phyloP scores from a whole-genome alignment of 2,329 filamentous ascomycete species.

The Malbranchea zuffiana region DNA sequence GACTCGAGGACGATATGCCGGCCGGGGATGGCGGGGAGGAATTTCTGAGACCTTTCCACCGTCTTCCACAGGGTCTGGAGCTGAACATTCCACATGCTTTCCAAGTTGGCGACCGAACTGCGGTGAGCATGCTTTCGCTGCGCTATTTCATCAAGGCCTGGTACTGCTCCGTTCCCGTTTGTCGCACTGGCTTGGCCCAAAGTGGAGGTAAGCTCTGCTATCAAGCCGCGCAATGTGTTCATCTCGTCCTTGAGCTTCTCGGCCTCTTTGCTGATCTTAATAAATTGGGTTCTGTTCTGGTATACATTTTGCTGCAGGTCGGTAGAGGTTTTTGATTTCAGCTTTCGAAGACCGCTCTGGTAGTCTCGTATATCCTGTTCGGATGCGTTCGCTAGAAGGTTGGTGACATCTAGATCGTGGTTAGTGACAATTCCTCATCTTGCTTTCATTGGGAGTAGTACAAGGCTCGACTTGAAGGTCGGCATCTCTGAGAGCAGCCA shows the following conservation, averaged over 20 bases:
- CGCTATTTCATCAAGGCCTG: slow-evolving; percentile 42
- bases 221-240: slow-evolving; percentile 76
- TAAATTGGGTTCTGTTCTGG: slow-evolving; percentile 95
- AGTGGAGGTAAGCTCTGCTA: slow-evolving; percentile 81
- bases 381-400: slow-evolving; percentile 68
- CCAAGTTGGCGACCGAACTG: slow-evolving; percentile 71
- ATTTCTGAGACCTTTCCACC: slow-evolving; percentile 97
- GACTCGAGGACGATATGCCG: slow-evolving; percentile 91
- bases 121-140: slow-evolving; percentile 59
- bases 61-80: slow-evolving; percentile 82
- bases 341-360: slow-evolving; percentile 61
- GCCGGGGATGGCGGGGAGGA: slow-evolving; percentile 78
- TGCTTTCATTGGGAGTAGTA: slow-evolving; percentile 24
- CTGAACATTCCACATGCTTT: slow-evolving; percentile 57
- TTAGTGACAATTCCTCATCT: neutral
- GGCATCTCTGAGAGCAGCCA: slow-evolving; percentile 68
- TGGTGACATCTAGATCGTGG: slow-evolving; percentile 38
- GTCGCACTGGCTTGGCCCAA: slow-evolving; percentile 35
- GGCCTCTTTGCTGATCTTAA: slow-evolving; percentile 98
- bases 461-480: slow-evolving; percentile 69
- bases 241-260: slow-evolving; percentile 96
- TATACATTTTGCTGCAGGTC: slow-evolving; percentile 93
- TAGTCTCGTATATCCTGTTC: slow-evolving; percentile 79
- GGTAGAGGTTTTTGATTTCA: slow-evolving; percentile 65
- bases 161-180: slow-evolving; percentile 42